phyloP scores from a whole-genome alignment of 2,329 filamentous ascomycete species.

The Pestalotiopsis sp. region DNA sequence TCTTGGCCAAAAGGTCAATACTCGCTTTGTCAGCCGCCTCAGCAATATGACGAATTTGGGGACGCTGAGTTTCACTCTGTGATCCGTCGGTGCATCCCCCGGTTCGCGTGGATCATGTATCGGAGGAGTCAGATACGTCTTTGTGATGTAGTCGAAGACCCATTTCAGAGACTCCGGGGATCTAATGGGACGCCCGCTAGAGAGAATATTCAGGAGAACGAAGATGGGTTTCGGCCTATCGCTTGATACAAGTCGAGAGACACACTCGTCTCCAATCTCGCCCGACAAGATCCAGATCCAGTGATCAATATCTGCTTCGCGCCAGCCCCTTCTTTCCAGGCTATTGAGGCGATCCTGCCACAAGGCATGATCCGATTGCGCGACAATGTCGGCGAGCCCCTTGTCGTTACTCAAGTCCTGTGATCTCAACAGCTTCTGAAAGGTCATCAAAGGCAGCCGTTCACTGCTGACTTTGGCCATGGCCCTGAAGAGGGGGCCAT shows the following conservation, averaged over 20 bases:
- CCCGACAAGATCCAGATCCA: constrained; percentile 46
- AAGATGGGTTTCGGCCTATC: constrained; percentile 41
- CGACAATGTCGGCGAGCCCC: constrained; percentile 16
- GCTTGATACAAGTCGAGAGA: constrained; percentile 37
- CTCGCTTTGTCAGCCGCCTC: constrained; percentile 27
- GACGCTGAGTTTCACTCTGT: constrained; percentile 17
- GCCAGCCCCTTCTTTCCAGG: constrained; percentile 35
- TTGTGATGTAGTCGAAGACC: constrained; percentile 38
- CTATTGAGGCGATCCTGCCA: constrained; percentile 35
- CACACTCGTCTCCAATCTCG: constrained; percentile 35
- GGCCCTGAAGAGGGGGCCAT: constrained; percentile 11
- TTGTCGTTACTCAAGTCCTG: constrained; percentile 25
- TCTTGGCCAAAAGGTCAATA: constrained; percentile 29
- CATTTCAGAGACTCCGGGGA: constrained; percentile 31
- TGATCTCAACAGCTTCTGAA: constrained; percentile 26
- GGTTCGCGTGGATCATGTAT: constrained; percentile 6
- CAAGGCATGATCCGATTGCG: constrained; percentile 20
- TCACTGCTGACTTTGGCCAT: constrained; percentile 23
- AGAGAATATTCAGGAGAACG: constrained; percentile 38
- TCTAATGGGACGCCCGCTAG: constrained; percentile 35
- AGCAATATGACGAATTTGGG: constrained; percentile 26
- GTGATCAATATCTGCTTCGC: constrained; percentile 36
- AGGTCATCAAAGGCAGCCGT: constrained; percentile 30
- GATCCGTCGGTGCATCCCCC: not conserved
- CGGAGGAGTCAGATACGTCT: constrained; percentile 20